phyloP scores from a whole-genome alignment of 140 eudicot genomes.

The Stevia rebaudiana region DNA sequence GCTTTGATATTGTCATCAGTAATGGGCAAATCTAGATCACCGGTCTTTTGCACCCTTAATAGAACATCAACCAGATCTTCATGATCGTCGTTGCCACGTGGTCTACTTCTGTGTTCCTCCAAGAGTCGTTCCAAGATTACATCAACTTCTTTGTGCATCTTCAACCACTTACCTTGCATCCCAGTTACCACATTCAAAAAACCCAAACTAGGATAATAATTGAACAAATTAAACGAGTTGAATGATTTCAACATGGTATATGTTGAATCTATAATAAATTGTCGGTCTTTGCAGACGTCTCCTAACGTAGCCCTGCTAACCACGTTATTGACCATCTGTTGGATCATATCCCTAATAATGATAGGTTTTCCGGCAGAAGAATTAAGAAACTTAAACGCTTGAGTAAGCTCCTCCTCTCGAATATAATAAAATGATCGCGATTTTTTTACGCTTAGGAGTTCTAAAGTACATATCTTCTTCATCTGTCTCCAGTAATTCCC shows the following conservation, averaged over 20 bases:
- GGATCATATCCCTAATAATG: slow-evolving; percentile 5
- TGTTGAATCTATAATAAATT: not conserved
- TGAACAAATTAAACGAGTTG: slow-evolving; percentile 16
- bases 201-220: slow-evolving; percentile 11
- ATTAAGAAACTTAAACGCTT: not conserved
- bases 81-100: not conserved
- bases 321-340: slow-evolving; percentile 2
- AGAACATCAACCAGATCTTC: slow-evolving; percentile 45
- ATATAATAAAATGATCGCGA: slow-evolving; percentile 19
- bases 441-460: slow-evolving; percentile 18
- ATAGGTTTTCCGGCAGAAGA: not conserved
- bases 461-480: slow-evolving; percentile 20
- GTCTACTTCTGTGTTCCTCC: slow-evolving; percentile 11
- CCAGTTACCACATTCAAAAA: slow-evolving; percentile 14
- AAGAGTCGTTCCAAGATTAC: slow-evolving; percentile 17
- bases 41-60: slow-evolving; percentile 24
- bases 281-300: slow-evolving; percentile 11
- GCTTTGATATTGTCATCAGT: slow-evolving; percentile 35
- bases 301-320: slow-evolving; percentile 31
- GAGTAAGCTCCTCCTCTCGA: slow-evolving; percentile 20
- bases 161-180: slow-evolving; percentile 13
- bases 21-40: slow-evolving; percentile 23
- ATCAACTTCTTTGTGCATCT: slow-evolving; percentile 24
- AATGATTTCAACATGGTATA: not conserved
- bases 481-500: slow-evolving; percentile 36